Evolutionary conservation across 257 asterid species (phyloP), one percentile per base, ranked within the genome.

Genomic region (Fraxinus quadrangulata): DNA sequence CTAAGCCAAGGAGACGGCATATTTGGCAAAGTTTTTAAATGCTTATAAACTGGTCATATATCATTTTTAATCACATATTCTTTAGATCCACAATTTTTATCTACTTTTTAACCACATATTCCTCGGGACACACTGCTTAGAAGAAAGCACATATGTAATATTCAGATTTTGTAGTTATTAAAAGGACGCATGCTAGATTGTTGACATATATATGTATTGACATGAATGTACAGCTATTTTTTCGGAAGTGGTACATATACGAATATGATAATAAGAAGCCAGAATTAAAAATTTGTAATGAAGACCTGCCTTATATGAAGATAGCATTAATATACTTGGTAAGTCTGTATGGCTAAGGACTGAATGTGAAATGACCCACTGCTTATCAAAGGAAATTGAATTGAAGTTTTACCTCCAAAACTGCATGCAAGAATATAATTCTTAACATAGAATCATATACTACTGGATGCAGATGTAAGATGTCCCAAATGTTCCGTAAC

Each of bases 401-500:
- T 16, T 16, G 3, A 47, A 47, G 8, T 47, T 16, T 47, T 47
- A 47, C 59, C 59, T 47, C 59, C 59, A 16, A 34, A 42, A 21
- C 5, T 39, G 74, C 40, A 76, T 69, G 70, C 37, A 72, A 74
- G 28, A 19, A 14, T 19, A 74, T 24, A 73, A 75, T 70, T 59
- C 63, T 34, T n/a, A 65, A 59, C 69, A 72, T 26, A 72, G 49
- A 77, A 31, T 79, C 73, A 85, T 39, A 79, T 86, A 34, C 79
- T 77, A 68, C 76, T 77, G 39, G 89, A 82, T 26, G 80, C 87
- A 26, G 97, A 82, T 66, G 89, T 86, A 74, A 90, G 94, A 77
- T 85, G 88, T 45, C 93, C 93, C 92, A 92, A 86, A 83, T 90
- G 93, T 82, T 89, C 92, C 40, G 91, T 89, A 73, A 92, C 90